Base-by-base conservation (phyloP, 139 green algal species). In the Micromonas commoda region DNA sequence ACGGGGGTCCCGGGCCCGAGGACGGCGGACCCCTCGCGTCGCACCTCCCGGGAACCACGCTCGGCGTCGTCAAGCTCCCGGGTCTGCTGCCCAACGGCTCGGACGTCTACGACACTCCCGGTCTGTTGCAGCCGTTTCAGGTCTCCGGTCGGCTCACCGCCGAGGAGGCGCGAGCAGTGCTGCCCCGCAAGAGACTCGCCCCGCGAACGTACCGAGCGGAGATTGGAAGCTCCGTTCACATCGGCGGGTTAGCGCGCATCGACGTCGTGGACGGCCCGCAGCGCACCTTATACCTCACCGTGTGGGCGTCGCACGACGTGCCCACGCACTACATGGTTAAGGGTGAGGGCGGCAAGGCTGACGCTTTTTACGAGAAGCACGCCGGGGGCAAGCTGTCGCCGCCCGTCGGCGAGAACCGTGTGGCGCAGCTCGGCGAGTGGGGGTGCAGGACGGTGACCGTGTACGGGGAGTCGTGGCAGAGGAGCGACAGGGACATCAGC, bases 31-130 rank as follows among this genome's bases (percentile, higher is more conserved):
- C 68, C 16, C 98, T 95, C 21, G 87, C 92, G 21, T 92, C 93
- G 0, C 73, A 87, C 0, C 73, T 97, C 35, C 93, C 95, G 0
- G 95, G 95, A 66, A 99, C 95, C 6, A 99, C 95, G 0, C 87
- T 99, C 28, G 89, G 93, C 35, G 84, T 97, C 35, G 78, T 97
- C 29, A 79, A 82, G 16, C 88, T 98, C 34, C 54, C 82, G 0
- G 90, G 89, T 20, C 61, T 99, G 64, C 89, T 97, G 75, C 87
- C 91, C 24, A 78, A 83, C 16, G 80, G 86, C 6, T 93, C 77
- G 61, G 82, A 83, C 38, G 86, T 95, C 77, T 85, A 95, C 74
- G 95, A 99, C 89, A 99, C 95, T 0, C 95, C 95, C 19, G 95
- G 94, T n/a, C 90, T 99, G 61, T 81, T 88, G 2, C 95, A 99